Evolutionary conservation across 176 grass and related monocot species (phyloP), one percentile per base, ranked within the genome.

Genomic region (Saccharum spontaneum): DNA sequence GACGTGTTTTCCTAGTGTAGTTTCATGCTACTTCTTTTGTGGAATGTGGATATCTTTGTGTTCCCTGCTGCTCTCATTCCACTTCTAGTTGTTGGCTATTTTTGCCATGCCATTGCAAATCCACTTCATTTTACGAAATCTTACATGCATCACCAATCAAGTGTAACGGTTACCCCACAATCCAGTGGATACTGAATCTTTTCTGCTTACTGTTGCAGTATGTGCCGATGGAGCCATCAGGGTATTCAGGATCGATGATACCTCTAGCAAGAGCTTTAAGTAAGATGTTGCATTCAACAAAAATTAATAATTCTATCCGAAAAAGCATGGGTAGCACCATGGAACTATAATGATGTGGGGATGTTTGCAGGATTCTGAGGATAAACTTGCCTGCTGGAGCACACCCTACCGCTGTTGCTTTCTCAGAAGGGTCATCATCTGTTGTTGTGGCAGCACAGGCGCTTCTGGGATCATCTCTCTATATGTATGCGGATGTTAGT

Each of bases 191-290:
- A 36, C 46, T 84, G 69, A 57, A 75, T n/a, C n/a, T 73, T 31
- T 55, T 17, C n/a, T 88, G 23, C 67, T 70, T 61, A 55, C 0
- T 17, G n/a, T 85, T 81, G 79, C 84, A 99, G 93, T 83, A 18
- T 99, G 93, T 59, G 93, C 91, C 0, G 97, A 99, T 94, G 97
- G 97, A 75, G 97, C 85, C 22, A 75, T 96, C 16, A 89, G 97
- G 66, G 45, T 99, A 22, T 96, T 91, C 82, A 90, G 97, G 86
- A 87, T 99, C 6, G 91, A 99, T 59, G 93, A 96, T 77, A 91
- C 82, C 7, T 96, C 93, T 34, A 99, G 93, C 84, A 96, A 96
- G 89, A 99, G 93, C 68, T 99, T 99, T 79, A 99, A 96, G 93
- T 98, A 90, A 69, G 85, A 26, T 67, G 43, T 73, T 34, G 13